These are phyloP conservation scores for Myxozyma melibiosi DNA, from an alignment of 805 yeast genomes.

Conservation along the genomic window DNA sequence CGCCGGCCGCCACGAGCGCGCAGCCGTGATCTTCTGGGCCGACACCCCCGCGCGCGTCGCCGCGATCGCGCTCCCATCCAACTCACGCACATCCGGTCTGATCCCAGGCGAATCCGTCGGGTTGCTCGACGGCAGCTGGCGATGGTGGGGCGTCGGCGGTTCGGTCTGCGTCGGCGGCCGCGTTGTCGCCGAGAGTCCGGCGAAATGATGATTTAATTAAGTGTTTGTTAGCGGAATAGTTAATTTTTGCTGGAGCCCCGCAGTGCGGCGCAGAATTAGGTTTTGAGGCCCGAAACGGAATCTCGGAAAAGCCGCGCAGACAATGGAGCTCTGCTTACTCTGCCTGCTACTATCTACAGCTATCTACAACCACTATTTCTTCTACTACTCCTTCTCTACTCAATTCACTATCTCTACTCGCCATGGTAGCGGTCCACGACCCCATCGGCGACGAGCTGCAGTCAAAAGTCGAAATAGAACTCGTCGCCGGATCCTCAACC, in stretches of 20 bases:
- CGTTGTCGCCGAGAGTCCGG: neutral
- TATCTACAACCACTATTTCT: neutral
- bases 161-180: neutral
- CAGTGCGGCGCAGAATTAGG: no score
- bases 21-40: conserved; percentile 2
- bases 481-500: conserved; percentile 20
- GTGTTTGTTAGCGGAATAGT: no score
- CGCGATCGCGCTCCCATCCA: no score
- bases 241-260: no score
- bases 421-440: conserved; percentile 24
- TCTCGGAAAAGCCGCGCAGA: no score
- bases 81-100: neutral
- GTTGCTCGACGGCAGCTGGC: neutral
- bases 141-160: neutral
- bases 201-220: no score
- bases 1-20: neutral
- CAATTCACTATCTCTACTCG: neutral
- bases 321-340: no score
- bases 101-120: conserved; percentile 4
- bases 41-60: no score
- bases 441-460: conserved; percentile 11
- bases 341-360: no score
- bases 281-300: no score
- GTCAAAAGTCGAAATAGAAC: conserved; percentile 18
- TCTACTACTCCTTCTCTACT: neutral